A percentile compares a stretch with the other conserved stretches of the same genome.
These are phyloP conservation scores for Litchi chinensis DNA, from an alignment of 345 rosid genomes.

Conservation along the genomic window DNA sequence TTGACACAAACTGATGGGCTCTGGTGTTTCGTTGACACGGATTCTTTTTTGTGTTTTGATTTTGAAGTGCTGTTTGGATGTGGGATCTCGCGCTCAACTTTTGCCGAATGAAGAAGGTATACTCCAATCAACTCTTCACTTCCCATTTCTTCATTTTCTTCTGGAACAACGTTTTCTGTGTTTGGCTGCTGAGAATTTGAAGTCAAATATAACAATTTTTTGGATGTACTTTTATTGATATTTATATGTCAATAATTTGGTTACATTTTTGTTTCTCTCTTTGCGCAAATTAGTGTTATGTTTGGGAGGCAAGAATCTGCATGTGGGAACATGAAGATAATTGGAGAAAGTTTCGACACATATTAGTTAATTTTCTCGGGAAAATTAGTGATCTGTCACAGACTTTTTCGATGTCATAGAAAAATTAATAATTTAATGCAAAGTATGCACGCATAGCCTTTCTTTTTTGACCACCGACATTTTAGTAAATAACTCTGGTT, in stretches of 20 bases:
- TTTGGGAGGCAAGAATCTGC: not conserved
- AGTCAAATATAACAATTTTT: not conserved
- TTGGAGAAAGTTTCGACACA: not conserved
- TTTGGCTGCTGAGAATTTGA: constrained; percentile 3
- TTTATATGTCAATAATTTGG: too few relatives aligned
- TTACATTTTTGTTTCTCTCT: too few relatives aligned
- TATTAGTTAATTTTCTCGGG: not conserved
- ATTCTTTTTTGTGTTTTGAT: constrained; percentile 26
- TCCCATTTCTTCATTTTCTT: not conserved
- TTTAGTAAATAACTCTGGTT: not conserved
- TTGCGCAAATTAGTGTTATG: not conserved
- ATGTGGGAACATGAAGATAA: not conserved
- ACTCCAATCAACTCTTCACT: not conserved
- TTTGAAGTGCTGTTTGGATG: constrained; percentile 26
- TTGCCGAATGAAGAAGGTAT: constrained; percentile 66
- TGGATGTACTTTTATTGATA: not conserved
- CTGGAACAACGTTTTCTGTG: not conserved
- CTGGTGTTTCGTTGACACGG: constrained; percentile 25
- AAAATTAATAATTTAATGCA: not conserved
- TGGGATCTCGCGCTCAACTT: constrained; percentile 51
- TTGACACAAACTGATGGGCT: constrained; percentile 30
- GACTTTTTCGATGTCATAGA: too few relatives aligned
- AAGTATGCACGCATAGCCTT: not conserved
- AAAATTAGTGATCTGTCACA: not conserved
- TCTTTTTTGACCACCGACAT: not conserved